Evolutionary conservation across 805 yeast species (phyloP), one percentile per base, ranked within the genome.

Genomic region (Ogataea nitratoaversa): DNA sequence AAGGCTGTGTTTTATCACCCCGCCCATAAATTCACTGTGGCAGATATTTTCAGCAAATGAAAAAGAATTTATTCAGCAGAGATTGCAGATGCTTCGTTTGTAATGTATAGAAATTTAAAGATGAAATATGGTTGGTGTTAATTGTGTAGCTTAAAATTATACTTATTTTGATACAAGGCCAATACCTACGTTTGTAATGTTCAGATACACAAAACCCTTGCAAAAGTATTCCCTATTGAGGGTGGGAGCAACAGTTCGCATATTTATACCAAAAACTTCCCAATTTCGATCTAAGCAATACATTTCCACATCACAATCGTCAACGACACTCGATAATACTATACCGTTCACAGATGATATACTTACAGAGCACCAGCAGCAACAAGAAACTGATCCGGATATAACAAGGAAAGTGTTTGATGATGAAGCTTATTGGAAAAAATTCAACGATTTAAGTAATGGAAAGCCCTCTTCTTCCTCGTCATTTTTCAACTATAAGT

Each of bases 381-480:
- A 22, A 8, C 12, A 3, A 18, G 7, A 12, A 16, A 19, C 25
- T 9, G 22, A 19, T 14, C 36, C 40, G 19, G 63, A 59, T n/a
- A 54, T 53, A 28, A 63, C 79, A 14, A 60, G 70, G 29, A 64
- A 63, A 41, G 70, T 81, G 0, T 84, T 84, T 53, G 90, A 84
- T 52, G 79, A 81, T 55, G 74, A 71, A 14, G 58, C 61, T 12
- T 78, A 69, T 50, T 84, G 85, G 77, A 54, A 65, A 18, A 60
- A 67, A 30, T 75, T 80, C 57, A 78, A 72, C 49, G 49, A 43
- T 27, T 4, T 22, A 3, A 30, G 13, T 11, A n/a, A n/a, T n/a
- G 27, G 28, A 11, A 29, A 28, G 5, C 16, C 28, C 3, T 35
- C 50, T 1, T 35, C 38, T 8, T 37, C 46, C 8, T 45, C 52